phyloP scores from a whole-genome alignment of 371 early-diverging fungal genomes.

The Mortierella polycephala region DNA sequence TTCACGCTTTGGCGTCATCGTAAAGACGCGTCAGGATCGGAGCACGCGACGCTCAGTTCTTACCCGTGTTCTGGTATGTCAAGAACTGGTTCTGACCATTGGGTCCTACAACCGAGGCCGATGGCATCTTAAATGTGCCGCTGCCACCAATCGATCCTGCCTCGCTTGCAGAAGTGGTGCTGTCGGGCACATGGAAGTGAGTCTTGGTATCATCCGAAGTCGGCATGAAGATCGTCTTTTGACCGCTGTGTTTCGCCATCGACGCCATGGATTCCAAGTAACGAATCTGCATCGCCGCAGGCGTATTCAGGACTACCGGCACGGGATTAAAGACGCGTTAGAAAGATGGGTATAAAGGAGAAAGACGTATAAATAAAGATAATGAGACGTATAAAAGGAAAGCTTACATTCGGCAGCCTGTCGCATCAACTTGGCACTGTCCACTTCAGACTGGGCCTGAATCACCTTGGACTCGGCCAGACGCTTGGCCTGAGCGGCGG shows the following conservation, averaged over 20 bases:
- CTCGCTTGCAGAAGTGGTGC: not conserved
- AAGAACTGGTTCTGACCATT: slow-evolving; percentile 18
- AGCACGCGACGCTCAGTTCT: not conserved
- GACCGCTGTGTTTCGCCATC: slow-evolving; percentile 73
- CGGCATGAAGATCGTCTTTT: slow-evolving; percentile 80
- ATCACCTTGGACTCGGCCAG: slow-evolving; percentile 93
- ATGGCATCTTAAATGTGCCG: slow-evolving; percentile 7
- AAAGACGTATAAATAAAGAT: not conserved
- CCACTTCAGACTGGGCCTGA: slow-evolving; percentile 91
- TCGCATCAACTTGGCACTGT: slow-evolving; percentile 92
- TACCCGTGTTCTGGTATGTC: slow-evolving; percentile 25
- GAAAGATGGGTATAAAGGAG: not conserved
- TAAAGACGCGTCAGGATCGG: not conserved
- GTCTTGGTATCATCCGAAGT: slow-evolving; percentile 30
- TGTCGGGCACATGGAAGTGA: slow-evolving; percentile 19
- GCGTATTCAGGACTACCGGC: slow-evolving; percentile 38
- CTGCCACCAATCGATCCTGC: not conserved
- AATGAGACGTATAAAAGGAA: slow-evolving; percentile 8
- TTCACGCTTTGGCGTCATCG: not conserved
- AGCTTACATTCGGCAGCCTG: slow-evolving; percentile 84
- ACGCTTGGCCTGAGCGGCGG: slow-evolving; percentile 92
- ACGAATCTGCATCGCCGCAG: slow-evolving; percentile 74
- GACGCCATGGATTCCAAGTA: slow-evolving; percentile 87
- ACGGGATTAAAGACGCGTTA: not conserved
- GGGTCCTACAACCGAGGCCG: slow-evolving; percentile 13